Conservation (phyloP, 192 early-diverging fungal species). For the Mortierella alpina region DNA sequence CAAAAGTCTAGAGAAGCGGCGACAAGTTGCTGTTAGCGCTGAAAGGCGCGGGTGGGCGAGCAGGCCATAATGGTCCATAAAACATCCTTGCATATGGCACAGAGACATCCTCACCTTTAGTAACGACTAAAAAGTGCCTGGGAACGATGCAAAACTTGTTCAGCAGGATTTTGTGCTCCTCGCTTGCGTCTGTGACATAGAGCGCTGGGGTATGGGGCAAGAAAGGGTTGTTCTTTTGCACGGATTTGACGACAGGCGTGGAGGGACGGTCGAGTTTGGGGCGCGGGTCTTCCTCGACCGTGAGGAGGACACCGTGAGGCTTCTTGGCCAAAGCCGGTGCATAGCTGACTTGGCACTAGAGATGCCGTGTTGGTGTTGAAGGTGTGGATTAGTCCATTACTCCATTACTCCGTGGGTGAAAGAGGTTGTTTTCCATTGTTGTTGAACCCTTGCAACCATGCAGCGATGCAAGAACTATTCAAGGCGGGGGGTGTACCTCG, state of each 20-base stretch:
- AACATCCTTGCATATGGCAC: no score
- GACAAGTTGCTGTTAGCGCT: not conserved
- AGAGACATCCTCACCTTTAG: slow-evolving; percentile 58
- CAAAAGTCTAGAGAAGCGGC: slow-evolving; percentile 55
- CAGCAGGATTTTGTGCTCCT: slow-evolving; percentile 57
- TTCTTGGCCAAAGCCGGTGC: slow-evolving; percentile 58
- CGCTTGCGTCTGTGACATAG: slow-evolving; percentile 55
- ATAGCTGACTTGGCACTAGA: slow-evolving; percentile 58
- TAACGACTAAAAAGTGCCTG: slow-evolving; percentile 62
- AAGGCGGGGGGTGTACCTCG: slow-evolving; percentile 1
- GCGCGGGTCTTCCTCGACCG: slow-evolving; percentile 11
- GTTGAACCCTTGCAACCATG: not conserved
- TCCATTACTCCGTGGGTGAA: not conserved
- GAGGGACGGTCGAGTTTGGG: slow-evolving; percentile 4
- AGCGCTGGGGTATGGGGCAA: slow-evolving; percentile 58
- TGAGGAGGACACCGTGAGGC: slow-evolving; percentile 31
- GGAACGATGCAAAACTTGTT: slow-evolving; percentile 71
- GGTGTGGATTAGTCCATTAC: not conserved
- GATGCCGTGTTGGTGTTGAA: not conserved
- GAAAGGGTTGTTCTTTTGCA: slow-evolving; percentile 60
- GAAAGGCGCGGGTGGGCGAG: no score
- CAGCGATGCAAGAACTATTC: no score
- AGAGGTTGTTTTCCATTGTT: not conserved
- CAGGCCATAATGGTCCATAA: no score
- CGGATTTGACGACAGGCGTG: slow-evolving; percentile 7